Base-by-base conservation (phyloP, 169 alveolate genomes). In the Fabrea salina region DNA sequence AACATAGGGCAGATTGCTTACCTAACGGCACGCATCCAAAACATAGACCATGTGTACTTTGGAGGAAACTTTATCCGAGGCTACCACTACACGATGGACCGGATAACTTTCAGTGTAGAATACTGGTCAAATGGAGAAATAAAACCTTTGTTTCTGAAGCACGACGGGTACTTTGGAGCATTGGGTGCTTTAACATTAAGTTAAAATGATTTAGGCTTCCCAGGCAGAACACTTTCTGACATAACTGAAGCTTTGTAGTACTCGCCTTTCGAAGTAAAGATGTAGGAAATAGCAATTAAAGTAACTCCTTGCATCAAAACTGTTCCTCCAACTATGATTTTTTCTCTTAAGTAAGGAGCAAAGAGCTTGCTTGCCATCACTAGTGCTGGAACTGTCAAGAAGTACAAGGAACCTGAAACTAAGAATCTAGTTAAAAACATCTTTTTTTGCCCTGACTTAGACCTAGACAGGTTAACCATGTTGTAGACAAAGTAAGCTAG, bases 131-230 rank as follows among this genome's bases (percentile, higher is more conserved):
- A 80, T 68, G 84, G 84, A 71, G 41, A 50, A 57, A 61, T 78
- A 22, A 83, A 87, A 84, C 93, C 89, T 59, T 56, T 88, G 66
- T 93, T 93, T 75, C 89, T 88, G 75, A 75, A 85, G 33, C 94
- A 88, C 53, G 95, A 87, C 47, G 98, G 97, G 8, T 93, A 83
- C 84, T 83, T 95, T 44, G 98, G 98, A 33, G 94, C 97, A 0
- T 82, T 95, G n/a, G 98, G 98, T 54, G 91, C 96, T n/a, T 11
- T 78, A 85, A 43, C 76, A 72, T 70, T 53, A 58, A 51, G 66
- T 40, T 32, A 3, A 39, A n/a, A n/a, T n/a, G n/a, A n/a, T n/a
- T n/a, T n/a, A 30, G n/a, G n/a, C n/a, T 56, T 56, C n/a, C 27
- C 68, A 19, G 78, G 78, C 1, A 68, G 67, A 37, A 68, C 78